A percentile compares a stretch with the other conserved stretches of the same genome.
These are phyloP conservation scores for Rhodotorula toruloides DNA, from an alignment of 768 basidiomycete genomes.

Conservation along the genomic window DNA sequence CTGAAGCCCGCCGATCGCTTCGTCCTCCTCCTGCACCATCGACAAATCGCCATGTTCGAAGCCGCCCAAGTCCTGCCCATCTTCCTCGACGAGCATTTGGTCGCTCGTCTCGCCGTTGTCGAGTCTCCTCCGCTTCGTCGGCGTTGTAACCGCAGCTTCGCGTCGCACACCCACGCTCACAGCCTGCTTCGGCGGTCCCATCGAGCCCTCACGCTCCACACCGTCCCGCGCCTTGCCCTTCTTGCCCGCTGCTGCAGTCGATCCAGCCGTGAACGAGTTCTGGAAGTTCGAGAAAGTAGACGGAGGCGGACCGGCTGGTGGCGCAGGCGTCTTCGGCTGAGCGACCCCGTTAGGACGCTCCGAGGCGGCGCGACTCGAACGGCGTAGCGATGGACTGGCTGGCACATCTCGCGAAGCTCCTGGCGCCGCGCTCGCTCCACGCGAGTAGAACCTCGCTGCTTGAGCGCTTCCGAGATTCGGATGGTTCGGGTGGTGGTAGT, in stretches of 20 bases:
- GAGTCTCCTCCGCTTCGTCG: background rate
- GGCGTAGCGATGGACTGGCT: too few species aligned
- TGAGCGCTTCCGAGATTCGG: background rate
- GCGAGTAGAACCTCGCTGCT: constrained; percentile 3
- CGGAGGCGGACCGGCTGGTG: background rate
- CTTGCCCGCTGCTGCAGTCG: too few species aligned
- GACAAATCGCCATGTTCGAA: background rate
- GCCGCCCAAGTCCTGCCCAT: background rate
- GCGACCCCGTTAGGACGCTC: too few species aligned
- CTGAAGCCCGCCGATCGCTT: background rate
- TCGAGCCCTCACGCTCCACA: constrained; percentile 14
- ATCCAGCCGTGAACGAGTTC: constrained; percentile 14
- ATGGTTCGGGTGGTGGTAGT: background rate
- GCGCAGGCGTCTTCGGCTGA: too few species aligned
- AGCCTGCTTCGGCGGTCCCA: constrained; percentile 25
- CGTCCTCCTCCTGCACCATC: background rate
- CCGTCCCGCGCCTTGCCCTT: background rate
- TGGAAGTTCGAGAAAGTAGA: constrained; percentile 17
- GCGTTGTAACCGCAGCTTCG: background rate
- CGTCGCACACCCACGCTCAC: constrained; percentile 1
- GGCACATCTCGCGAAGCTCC: too few species aligned
- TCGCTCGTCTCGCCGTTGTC: background rate
- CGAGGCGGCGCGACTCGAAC: too few species aligned
- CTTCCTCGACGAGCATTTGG: background rate
- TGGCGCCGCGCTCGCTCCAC: background rate